Evolutionary conservation across 2,329 filamentous ascomycete species (phyloP).

Genomic region (Exophiala dermatitidis): DNA sequence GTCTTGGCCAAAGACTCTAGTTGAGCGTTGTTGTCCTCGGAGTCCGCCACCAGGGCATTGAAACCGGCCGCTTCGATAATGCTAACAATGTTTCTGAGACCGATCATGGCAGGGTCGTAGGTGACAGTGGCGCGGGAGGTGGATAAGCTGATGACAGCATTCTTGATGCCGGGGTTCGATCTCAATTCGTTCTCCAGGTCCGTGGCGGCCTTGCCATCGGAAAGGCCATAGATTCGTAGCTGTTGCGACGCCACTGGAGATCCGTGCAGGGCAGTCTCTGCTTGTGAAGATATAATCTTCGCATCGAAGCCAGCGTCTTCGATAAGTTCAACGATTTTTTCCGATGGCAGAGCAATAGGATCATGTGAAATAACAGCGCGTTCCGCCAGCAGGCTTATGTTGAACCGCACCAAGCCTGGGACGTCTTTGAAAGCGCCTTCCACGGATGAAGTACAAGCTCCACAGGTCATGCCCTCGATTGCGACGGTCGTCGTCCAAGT

Average conservation of each 20-base stretch:
- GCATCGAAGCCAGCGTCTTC: constrained; percentile 89
- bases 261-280: constrained; percentile 50
- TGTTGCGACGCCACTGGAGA: constrained; percentile 57
- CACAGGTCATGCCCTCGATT: constrained; percentile 96
- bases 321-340: constrained; percentile 72
- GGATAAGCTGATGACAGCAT: constrained; percentile 65
- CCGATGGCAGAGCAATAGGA: constrained; percentile 58
- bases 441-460: constrained; percentile 87
- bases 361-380: constrained; percentile 84
- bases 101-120: constrained; percentile 64
- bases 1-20: constrained; percentile 94
- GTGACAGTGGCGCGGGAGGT: constrained; percentile 66
- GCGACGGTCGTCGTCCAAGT: constrained; percentile 71
- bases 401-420: constrained; percentile 77
- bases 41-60: constrained; percentile 83
- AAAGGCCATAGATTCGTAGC: constrained; percentile 76
- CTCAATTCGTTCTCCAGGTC: constrained; percentile 62
- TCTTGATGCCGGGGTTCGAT: constrained; percentile 62
- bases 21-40: constrained; percentile 93
- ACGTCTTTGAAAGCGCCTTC: constrained; percentile 72
- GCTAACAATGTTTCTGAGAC: constrained; percentile 76
- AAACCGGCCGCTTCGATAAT: constrained; percentile 72
- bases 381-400: constrained; percentile 89
- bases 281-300: constrained; percentile 66
- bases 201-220: constrained; percentile 63